These are phyloP conservation scores for Curvularia eragrostidis DNA, from an alignment of 2,329 filamentous ascomycete genomes.

Conservation along the genomic window DNA sequence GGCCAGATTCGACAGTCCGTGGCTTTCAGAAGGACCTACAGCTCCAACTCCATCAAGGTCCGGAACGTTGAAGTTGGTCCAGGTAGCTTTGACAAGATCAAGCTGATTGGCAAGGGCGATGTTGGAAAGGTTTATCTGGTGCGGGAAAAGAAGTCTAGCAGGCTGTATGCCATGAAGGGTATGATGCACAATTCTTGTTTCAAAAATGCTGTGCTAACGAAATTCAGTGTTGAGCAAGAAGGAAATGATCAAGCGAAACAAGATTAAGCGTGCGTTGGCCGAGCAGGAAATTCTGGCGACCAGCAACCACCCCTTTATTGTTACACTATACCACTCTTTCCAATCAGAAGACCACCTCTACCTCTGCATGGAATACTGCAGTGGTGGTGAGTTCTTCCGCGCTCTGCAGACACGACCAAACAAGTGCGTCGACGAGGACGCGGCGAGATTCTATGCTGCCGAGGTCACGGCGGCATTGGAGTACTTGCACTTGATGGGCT, in stretches of 20 bases:
- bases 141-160: slow-evolving; percentile 93
- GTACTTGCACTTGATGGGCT: slow-evolving; percentile 98
- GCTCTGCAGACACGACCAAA: slow-evolving; percentile 94
- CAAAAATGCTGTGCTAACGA: slow-evolving; percentile 35
- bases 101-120: slow-evolving; percentile 97
- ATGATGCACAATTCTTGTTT: slow-evolving; percentile 24
- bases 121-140: slow-evolving; percentile 98
- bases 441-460: slow-evolving; percentile 94
- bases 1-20: slow-evolving; percentile 69
- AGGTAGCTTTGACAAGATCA: slow-evolving; percentile 98
- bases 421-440: slow-evolving; percentile 96
- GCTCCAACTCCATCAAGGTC: slow-evolving; percentile 98
- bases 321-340: slow-evolving; percentile 98
- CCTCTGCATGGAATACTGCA: slow-evolving; percentile 99
- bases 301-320: slow-evolving; percentile 98
- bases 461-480: slow-evolving; percentile 96
- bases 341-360: slow-evolving; percentile 98
- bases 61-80: slow-evolving; percentile 96
- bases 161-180: slow-evolving; percentile 99
- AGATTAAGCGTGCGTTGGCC: slow-evolving; percentile 97
- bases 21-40: slow-evolving; percentile 92
- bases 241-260: slow-evolving; percentile 99
- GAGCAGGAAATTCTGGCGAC: slow-evolving; percentile 98
- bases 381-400: slow-evolving; percentile 97
- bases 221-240: slow-evolving; percentile 91